Percentiles rank a stretch among this genome's conserved stretches.
Evolutionary conservation across 129 eudicot species (phyloP).

Genomic region (Rutidosis leptorrhynchoides): DNA sequence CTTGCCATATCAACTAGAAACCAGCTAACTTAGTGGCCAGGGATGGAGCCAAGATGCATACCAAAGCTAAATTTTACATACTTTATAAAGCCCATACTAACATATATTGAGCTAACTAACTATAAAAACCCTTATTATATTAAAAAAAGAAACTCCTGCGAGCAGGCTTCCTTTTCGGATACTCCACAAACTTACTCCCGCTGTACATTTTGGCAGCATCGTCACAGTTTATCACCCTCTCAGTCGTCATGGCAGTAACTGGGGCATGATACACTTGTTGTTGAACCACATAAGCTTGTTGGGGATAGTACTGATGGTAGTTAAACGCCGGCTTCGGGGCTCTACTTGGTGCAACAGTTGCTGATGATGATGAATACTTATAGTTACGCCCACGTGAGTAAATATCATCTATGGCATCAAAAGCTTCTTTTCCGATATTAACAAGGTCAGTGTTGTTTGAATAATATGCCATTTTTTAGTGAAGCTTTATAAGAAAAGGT

Average conservation of each 20-base stretch:
- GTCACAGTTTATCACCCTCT: constrained; percentile 22
- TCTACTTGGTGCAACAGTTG: constrained; percentile 9
- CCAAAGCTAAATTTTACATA: neutral
- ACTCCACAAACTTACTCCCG: constrained; percentile 31
- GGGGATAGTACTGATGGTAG: constrained; percentile 29
- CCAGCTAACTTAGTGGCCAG: constrained; percentile 12
- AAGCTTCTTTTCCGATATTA: constrained; percentile 33
- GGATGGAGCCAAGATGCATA: constrained; percentile 19
- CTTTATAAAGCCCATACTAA: neutral
- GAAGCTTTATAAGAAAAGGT: neutral
- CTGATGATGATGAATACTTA: constrained; percentile 3
- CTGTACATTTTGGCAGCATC: constrained; percentile 38
- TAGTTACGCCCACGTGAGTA: constrained; percentile 13
- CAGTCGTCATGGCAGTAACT: constrained; percentile 12
- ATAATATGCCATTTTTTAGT: constrained; percentile 27
- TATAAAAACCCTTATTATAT: neutral
- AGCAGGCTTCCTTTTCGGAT: constrained; percentile 34
- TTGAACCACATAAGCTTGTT: constrained; percentile 29
- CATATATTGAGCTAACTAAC: neutral
- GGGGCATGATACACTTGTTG: constrained; percentile 19
- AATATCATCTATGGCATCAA: constrained; percentile 28
- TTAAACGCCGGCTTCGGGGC: constrained; percentile 5
- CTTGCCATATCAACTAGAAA: constrained; percentile 27
- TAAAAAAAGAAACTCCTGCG: constrained; percentile 28
- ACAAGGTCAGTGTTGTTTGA: constrained; percentile 20